These are phyloP conservation scores for Acorus gramineus DNA, from an alignment of 106 monocot genomes.

Conservation along the genomic window DNA sequence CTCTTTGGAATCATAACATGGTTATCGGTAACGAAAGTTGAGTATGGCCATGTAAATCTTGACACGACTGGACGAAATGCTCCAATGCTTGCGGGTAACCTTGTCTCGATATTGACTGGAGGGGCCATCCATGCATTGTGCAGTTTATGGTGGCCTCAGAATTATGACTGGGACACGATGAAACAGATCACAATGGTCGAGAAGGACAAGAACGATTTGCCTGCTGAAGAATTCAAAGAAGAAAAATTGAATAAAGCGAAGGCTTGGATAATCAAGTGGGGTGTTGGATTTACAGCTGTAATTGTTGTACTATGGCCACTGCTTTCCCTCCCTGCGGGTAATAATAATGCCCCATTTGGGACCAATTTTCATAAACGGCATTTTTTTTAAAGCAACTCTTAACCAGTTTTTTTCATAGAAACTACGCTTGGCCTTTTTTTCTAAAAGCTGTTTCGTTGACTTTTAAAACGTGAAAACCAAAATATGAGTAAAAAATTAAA, in stretches of 20 bases:
- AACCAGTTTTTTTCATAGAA: too few species aligned
- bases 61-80: conserved; percentile 87
- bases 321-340: conserved; percentile 87
- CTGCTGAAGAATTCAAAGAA: conserved; percentile 83
- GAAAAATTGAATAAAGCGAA: conserved; percentile 77
- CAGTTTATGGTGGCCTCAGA: conserved; percentile 64
- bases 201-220: conserved; percentile 28
- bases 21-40: conserved; percentile 59
- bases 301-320: conserved; percentile 79
- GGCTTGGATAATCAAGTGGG: conserved; percentile 85
- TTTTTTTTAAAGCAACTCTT: too few species aligned
- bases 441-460: too few species aligned
- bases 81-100: conserved; percentile 96
- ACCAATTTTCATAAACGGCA: too few species aligned
- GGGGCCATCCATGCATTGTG: conserved; percentile 67
- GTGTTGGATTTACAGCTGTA: conserved; percentile 55
- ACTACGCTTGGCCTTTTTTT: too few species aligned
- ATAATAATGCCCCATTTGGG: conserved; percentile 1
- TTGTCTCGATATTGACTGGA: conserved; percentile 73
- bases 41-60: conserved; percentile 76
- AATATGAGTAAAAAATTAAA: too few species aligned
- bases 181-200: conserved; percentile 83
- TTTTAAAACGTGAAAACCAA: too few species aligned
- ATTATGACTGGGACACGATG: conserved; percentile 80
- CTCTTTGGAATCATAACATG: conserved; percentile 66